A percentile compares a stretch with the other conserved stretches of the same genome.
These are phyloP conservation scores for Ustilago loliicola DNA, from an alignment of 1,284 basidiomycete species.

Conservation along the genomic window DNA sequence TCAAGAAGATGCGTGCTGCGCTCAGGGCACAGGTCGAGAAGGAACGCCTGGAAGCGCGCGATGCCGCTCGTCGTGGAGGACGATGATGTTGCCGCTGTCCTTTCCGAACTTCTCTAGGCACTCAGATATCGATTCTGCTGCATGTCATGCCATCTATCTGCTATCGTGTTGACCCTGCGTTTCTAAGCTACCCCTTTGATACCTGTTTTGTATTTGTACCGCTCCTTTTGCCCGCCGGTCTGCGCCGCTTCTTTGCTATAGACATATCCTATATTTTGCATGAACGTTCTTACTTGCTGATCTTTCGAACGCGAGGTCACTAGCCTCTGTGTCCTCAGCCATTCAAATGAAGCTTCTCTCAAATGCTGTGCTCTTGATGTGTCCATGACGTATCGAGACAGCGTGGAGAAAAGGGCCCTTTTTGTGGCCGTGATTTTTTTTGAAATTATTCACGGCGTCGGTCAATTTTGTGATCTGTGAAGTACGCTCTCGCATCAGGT, in stretches of 20 bases:
- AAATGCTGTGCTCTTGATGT: too few species aligned
- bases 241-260: background rate
- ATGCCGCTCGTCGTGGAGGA: conserved; percentile 33
- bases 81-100: conserved; percentile 10
- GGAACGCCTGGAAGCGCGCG: conserved; percentile 48
- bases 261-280: background rate
- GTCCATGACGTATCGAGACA: too few species aligned
- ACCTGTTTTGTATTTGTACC: conserved; percentile 41
- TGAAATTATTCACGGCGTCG: conserved; percentile 6
- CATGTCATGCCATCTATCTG: background rate
- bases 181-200: conserved; percentile 18
- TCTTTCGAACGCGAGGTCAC: too few species aligned
- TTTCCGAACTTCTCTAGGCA: background rate
- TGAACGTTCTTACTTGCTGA: too few species aligned
- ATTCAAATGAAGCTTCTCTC: too few species aligned
- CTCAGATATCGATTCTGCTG: background rate
- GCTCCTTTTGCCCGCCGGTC: background rate
- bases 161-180: background rate
- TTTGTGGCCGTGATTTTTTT: conserved; percentile 9
- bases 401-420: conserved; percentile 9
- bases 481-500: conserved; percentile 5
- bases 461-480: conserved; percentile 11
- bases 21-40: conserved; percentile 44
- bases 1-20: conserved; percentile 54
- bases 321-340: too few species aligned